A percentile compares a stretch with the other conserved stretches of the same genome.
phyloP scores from a whole-genome alignment of 495 filamentous ascomycete species.

The Podospora sp. region DNA sequence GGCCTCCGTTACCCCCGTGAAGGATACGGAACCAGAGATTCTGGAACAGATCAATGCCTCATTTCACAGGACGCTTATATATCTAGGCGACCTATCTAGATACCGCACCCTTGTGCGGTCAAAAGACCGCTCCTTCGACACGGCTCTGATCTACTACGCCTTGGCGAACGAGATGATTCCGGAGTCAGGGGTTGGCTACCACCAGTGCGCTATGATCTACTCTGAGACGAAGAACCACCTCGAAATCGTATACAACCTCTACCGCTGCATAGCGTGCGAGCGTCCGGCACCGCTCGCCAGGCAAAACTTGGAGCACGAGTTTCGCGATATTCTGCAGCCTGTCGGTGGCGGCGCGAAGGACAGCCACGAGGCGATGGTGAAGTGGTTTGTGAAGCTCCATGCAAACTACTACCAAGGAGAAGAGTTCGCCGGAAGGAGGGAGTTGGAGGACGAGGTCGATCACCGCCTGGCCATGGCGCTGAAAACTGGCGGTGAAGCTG shows the following conservation, averaged over 20 bases:
- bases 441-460: conserved; percentile 84
- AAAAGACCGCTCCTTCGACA: conserved; percentile 75
- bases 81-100: conserved; percentile 86
- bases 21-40: conserved; percentile 49
- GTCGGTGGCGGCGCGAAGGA: conserved; percentile 26
- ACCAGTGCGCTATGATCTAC: conserved; percentile 86
- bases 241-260: conserved; percentile 84
- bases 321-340: conserved; percentile 60
- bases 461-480: conserved; percentile 72
- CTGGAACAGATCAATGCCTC: conserved; percentile 64
- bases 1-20: conserved; percentile 39
- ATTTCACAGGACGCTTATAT: conserved; percentile 82
- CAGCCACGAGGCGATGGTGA: conserved; percentile 54
- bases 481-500: conserved; percentile 53
- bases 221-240: conserved; percentile 75
- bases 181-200: conserved; percentile 75
- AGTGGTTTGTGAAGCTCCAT: conserved; percentile 88
- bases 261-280: conserved; percentile 72
- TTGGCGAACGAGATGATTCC: conserved; percentile 80
- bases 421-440: conserved; percentile 70
- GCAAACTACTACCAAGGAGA: conserved; percentile 77
- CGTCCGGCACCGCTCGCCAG: conserved; percentile 72
- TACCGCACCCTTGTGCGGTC: conserved; percentile 62
- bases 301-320: conserved; percentile 77
- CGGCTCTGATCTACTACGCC: conserved; percentile 81